These are phyloP conservation scores for Trypanosomatidae sp. DNA, from an alignment of 208 protist species.

Conservation along the genomic window DNA sequence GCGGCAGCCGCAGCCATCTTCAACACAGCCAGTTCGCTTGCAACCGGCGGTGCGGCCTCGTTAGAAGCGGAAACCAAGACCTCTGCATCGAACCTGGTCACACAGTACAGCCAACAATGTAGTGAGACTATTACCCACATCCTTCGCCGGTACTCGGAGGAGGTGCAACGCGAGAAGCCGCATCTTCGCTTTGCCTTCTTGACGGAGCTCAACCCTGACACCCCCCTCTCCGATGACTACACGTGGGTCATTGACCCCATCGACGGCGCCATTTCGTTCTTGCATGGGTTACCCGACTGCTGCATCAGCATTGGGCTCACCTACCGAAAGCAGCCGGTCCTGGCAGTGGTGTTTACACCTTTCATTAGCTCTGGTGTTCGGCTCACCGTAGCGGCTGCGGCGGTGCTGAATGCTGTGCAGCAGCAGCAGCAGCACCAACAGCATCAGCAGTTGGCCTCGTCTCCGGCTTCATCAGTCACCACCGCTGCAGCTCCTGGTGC, in stretches of 20 bases:
- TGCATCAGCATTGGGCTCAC: conserved; percentile 76
- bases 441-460: conserved; percentile 1
- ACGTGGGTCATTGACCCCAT: conserved; percentile 86
- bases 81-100: conserved; percentile 46
- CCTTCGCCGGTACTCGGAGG: conserved; percentile 30
- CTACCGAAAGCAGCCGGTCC: conserved; percentile 40
- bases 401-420: conserved; percentile 17
- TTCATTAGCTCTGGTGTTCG: conserved; percentile 36
- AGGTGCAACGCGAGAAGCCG: conserved; percentile 34
- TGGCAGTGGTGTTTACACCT: conserved; percentile 74
- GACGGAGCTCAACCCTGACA: conserved; percentile 40
- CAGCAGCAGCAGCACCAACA: conserved; percentile 19
- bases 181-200: conserved; percentile 42
- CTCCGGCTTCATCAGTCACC: background rate
- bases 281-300: conserved; percentile 72
- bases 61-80: conserved; percentile 32
- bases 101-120: conserved; percentile 49
- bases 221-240: conserved; percentile 39
- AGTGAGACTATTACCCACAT: conserved; percentile 39
- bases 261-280: conserved; percentile 78
- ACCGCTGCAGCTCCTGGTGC: background rate
- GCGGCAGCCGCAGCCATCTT: conserved; percentile 17
- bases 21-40: background rate
- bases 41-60: background rate
- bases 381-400: conserved; percentile 21